Evolutionary conservation across 2,329 filamentous ascomycete genomes (phyloP), one percentile per base, ranked within the genome.

Genomic region (Diaporthe ampelina): DNA sequence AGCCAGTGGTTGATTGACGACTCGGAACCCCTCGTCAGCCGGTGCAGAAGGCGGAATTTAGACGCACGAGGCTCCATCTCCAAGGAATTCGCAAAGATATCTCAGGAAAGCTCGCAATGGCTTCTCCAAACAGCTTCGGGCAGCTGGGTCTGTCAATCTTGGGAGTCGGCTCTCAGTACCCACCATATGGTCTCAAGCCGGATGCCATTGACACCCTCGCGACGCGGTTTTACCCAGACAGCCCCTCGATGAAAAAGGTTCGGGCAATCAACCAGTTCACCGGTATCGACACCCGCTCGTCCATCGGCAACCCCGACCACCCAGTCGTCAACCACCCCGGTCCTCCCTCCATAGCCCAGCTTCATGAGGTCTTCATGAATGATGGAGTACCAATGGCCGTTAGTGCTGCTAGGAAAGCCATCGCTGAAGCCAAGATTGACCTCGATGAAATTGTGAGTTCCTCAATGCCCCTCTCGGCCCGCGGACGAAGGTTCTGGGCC

Each of bases 181-280:
- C 91, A 26, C 89, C 90, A 2, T 84, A 89, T 76, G 79, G 81
- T 13, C 86, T 92, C 75, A 84, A 84, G 59, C 80, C 90, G 21
- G 82, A 85, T 75, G 85, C 86, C 56, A 78, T 93, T 24, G 86
- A 89, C 52, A 87, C 82, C 7, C 80, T 93, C 19, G 86, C 86
- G 73, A 83, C 91, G 93, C 78, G 89, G 89, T 50, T 50, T 24
- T n/a, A 48, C 45, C 45, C 45, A 21, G 87, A 90, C 7, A 88
- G 89, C 1, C 86, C 88, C 76, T 87, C 90, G 45, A 91, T 93
- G 88, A 85, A 85, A 75, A 92, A 92, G 79, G 87, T 93, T 35
- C 86, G 91, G 72, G 84, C 86, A 21, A 92, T 93, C 80, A 93
- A 92, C 82, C 85, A 87, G 73, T 92, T 87, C 78, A 93, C 91